These are phyloP conservation scores for Prinsepia uniflora DNA, from an alignment of 306 rosid species.

Conservation along the genomic window DNA sequence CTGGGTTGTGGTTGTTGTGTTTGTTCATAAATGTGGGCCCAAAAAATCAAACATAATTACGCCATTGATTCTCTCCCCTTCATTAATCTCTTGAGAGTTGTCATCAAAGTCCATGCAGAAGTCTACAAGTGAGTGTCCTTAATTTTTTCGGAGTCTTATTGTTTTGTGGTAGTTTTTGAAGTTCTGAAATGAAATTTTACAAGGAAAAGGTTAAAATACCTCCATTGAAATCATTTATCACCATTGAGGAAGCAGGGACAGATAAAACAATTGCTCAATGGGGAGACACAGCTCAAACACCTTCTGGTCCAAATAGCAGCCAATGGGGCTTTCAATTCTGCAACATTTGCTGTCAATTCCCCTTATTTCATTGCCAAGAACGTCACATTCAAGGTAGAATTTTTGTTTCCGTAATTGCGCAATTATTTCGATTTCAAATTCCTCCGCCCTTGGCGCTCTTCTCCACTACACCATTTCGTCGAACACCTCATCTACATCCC, in stretches of 20 bases:
- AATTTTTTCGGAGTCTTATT: not conserved
- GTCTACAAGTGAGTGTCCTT: slow-evolving; percentile 72
- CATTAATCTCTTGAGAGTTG: slow-evolving; percentile 78
- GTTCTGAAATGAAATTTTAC: slow-evolving; percentile 15
- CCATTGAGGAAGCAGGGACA: slow-evolving; percentile 87
- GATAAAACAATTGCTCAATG: slow-evolving; percentile 85
- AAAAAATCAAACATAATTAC: too few species aligned
- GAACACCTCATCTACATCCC: not conserved
- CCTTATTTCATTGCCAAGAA: slow-evolving; percentile 91
- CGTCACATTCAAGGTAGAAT: slow-evolving; percentile 77
- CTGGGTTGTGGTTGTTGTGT: too few species aligned
- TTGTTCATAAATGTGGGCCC: too few species aligned
- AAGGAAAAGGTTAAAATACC: slow-evolving; percentile 92
- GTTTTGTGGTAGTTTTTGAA: not conserved
- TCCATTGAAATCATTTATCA: slow-evolving; percentile 70
- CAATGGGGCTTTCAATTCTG: slow-evolving; percentile 78
- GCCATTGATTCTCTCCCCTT: slow-evolving; percentile 88
- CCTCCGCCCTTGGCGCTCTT: too few species aligned
- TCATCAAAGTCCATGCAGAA: slow-evolving; percentile 89
- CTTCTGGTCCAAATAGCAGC: slow-evolving; percentile 53
- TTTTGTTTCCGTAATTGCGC: not conserved
- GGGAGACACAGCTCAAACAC: slow-evolving; percentile 97
- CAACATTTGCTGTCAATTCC: slow-evolving; percentile 87
- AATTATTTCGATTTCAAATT: too few species aligned
- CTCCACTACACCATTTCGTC: too few species aligned